phyloP scores from a whole-genome alignment of 2,329 filamentous ascomycete genomes.

The Diaporthe vexans region DNA sequence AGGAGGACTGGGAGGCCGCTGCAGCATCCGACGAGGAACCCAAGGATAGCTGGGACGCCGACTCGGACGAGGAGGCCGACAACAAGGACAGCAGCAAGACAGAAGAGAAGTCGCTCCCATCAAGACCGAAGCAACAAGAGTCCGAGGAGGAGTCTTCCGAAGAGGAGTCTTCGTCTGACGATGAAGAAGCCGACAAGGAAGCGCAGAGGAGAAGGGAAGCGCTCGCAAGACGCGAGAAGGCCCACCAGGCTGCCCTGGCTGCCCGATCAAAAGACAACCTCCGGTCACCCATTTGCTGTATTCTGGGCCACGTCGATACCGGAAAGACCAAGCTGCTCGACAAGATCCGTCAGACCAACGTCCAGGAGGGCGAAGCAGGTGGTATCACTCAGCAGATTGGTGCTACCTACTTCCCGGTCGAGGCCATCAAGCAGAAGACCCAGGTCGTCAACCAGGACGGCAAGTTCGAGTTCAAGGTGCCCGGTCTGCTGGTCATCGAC shows the following conservation, averaged over 20 bases:
- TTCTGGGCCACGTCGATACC: slow-evolving; percentile 99
- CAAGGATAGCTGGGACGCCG: slow-evolving; percentile 96
- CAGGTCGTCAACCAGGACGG: slow-evolving; percentile 92
- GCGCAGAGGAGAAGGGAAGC: slow-evolving; percentile 88
- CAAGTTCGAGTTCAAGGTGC: slow-evolving; percentile 96
- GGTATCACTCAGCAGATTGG: slow-evolving; percentile 99
- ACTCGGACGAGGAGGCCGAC: slow-evolving; percentile 78
- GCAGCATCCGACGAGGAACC: slow-evolving; percentile 82
- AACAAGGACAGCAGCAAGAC: slow-evolving; percentile 52
- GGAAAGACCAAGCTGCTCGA: slow-evolving; percentile 99
- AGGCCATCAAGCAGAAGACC: slow-evolving; percentile 93
- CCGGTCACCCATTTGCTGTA: slow-evolving; percentile 98
- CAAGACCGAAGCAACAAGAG: slow-evolving; percentile 51
- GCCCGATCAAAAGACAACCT: slow-evolving; percentile 94
- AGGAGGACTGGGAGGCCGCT: slow-evolving; percentile 84
- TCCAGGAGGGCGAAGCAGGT: slow-evolving; percentile 98
- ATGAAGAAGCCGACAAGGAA: slow-evolving; percentile 71
- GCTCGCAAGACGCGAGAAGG: slow-evolving; percentile 87
- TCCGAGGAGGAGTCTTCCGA: slow-evolving; percentile 69
- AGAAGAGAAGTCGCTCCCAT: slow-evolving; percentile 52
- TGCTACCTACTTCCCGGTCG: slow-evolving; percentile 98
- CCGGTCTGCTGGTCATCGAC: slow-evolving; percentile 95
- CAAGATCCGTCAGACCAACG: slow-evolving; percentile 98
- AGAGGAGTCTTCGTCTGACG: slow-evolving; percentile 77
- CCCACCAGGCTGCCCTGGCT: slow-evolving; percentile 91